Evolutionary conservation across 768 basidiomycete genomes (phyloP).

Genomic region (Kwoniella dejecticola): DNA sequence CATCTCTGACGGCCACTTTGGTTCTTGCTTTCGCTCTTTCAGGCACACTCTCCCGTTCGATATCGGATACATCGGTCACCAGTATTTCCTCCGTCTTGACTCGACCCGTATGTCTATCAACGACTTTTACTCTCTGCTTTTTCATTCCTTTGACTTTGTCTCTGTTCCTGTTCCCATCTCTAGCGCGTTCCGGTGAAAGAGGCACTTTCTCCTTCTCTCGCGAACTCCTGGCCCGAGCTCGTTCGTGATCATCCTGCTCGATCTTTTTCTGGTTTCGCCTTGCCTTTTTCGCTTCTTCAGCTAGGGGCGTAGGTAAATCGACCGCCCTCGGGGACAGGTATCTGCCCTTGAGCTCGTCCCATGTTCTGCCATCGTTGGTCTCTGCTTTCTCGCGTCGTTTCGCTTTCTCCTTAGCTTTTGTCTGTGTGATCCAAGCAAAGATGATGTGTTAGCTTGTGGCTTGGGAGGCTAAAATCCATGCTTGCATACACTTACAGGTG

Average conservation of each 20-base stretch:
- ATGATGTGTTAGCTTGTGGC: too few relatives aligned
- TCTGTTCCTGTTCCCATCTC: neutral
- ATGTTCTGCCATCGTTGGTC: conserved; percentile 2
- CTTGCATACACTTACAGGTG: conserved; percentile 9
- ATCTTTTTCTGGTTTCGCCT: neutral
- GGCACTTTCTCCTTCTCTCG: conserved; percentile 8
- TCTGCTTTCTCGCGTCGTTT: conserved; percentile 5
- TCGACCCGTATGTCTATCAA: conserved; percentile 9
- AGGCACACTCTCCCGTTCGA: neutral
- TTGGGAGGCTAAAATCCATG: too few relatives aligned
- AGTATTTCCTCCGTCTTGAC: conserved; percentile 7
- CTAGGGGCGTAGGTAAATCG: conserved; percentile 9
- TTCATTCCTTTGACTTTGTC: conserved; percentile 12
- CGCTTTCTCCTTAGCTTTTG: neutral
- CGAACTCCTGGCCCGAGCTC: neutral
- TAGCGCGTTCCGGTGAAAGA: conserved; percentile 4
- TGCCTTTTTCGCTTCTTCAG: neutral
- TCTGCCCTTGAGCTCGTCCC: conserved; percentile 10
- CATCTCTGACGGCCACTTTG: neutral
- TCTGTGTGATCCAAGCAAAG: neutral
- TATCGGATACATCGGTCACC: conserved; percentile 1
- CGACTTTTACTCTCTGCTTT: conserved; percentile 9
- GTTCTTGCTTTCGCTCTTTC: conserved; percentile 3
- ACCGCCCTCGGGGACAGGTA: neutral
- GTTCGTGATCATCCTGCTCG: conserved; percentile 4